A percentile compares a stretch with the other conserved stretches of the same genome.
Conservation (phyloP, 2,329 filamentous ascomycete species). For the Pseudogymnoascus sp. region DNA sequence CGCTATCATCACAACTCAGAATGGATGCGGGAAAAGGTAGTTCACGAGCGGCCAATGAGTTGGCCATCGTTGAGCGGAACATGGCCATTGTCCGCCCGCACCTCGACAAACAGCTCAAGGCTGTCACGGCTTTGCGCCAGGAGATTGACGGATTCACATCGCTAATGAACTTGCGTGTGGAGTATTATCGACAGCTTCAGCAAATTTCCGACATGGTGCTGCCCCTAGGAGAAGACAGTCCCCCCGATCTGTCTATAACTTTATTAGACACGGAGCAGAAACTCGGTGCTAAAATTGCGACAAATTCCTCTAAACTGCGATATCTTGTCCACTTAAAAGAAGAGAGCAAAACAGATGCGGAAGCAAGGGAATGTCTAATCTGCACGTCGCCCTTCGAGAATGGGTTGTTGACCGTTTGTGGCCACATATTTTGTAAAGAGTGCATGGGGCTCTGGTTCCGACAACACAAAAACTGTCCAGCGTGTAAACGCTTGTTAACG, state of each 20-base stretch:
- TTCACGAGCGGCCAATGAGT: slow-evolving; percentile 51
- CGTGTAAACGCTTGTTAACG: slow-evolving; percentile 66
- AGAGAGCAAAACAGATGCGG: slow-evolving; percentile 48
- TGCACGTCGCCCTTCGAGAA: slow-evolving; percentile 68
- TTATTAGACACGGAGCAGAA: slow-evolving; percentile 39
- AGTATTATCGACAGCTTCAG: slow-evolving; percentile 87
- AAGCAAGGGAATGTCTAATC: slow-evolving; percentile 71
- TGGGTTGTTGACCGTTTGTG: slow-evolving; percentile 80
- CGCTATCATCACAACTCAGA: slow-evolving; percentile 50
- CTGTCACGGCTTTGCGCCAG: slow-evolving; percentile 42
- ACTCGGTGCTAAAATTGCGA: slow-evolving; percentile 49
- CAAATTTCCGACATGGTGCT: slow-evolving; percentile 79
- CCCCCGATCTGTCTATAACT: slow-evolving; percentile 33
- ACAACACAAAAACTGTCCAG: slow-evolving; percentile 66
- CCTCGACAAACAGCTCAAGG: slow-evolving; percentile 43
- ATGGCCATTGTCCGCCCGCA: slow-evolving; percentile 51
- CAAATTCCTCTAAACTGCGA: slow-evolving; percentile 62
- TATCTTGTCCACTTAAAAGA: slow-evolving; percentile 50
- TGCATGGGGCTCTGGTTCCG: slow-evolving; percentile 76
- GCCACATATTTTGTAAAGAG: slow-evolving; percentile 84
- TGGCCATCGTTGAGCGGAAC: slow-evolving; percentile 53
- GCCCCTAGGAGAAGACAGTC: slow-evolving; percentile 44
- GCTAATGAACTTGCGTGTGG: slow-evolving; percentile 76
- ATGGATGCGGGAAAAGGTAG: slow-evolving; percentile 46
- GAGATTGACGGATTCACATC: slow-evolving; percentile 69